Evolutionary conservation across 2,329 filamentous ascomycete genomes (phyloP).

Genomic region (Colletotrichum sp.): DNA sequence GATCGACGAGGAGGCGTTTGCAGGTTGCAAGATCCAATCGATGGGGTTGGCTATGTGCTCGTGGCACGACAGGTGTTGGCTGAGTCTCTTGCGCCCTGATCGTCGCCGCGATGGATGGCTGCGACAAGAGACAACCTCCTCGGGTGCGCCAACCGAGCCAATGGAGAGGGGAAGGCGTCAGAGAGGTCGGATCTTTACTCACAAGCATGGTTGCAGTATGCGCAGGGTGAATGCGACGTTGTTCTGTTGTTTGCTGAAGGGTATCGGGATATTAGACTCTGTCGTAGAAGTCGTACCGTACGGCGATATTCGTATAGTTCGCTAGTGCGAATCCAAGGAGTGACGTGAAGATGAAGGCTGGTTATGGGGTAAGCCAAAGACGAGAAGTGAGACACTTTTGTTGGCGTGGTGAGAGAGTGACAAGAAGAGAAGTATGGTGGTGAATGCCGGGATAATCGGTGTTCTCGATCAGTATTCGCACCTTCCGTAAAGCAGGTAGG

Average conservation of each 20-base stretch:
- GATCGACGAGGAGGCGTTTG: background rate
- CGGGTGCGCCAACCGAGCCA: background rate
- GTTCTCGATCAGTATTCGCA: background rate
- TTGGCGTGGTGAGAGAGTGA: constrained; percentile 18
- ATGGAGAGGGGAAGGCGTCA: background rate
- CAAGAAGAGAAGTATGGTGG: constrained; percentile 14
- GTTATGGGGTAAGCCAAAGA: background rate
- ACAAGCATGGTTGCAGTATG: constrained; percentile 9
- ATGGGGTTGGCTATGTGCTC: background rate
- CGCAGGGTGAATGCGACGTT: background rate
- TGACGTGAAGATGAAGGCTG: constrained; percentile 5
- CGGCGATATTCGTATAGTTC: background rate
- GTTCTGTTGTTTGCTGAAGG: background rate
- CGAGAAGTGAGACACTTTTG: background rate
- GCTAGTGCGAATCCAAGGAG: constrained; percentile 4
- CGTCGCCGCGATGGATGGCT: background rate
- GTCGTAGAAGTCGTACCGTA: background rate
- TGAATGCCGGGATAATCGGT: background rate
- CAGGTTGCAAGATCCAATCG: background rate
- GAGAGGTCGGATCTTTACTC: background rate
- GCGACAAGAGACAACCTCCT: background rate
- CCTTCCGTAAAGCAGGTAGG: background rate
- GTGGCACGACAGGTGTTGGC: background rate
- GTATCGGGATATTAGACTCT: background rate
- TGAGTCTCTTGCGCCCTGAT: background rate